These are phyloP conservation scores for Thelonectria discophora DNA, from an alignment of 2,329 filamentous ascomycete species.

Conservation along the genomic window DNA sequence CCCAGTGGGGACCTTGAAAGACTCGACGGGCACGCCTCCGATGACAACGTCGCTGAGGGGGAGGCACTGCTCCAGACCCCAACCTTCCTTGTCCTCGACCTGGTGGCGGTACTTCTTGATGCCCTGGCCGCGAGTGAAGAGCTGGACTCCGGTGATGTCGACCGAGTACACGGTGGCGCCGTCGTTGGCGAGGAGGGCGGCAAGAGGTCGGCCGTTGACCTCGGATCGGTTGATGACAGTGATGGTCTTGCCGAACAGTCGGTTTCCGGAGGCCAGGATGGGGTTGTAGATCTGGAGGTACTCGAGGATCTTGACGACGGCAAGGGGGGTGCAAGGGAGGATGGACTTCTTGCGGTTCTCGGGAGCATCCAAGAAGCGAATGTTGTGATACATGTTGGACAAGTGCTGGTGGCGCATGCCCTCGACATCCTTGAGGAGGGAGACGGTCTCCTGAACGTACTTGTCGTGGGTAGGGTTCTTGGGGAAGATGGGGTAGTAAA, in stretches of 20 bases:
- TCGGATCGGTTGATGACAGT: constrained; percentile 97
- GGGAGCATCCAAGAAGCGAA: constrained; percentile 87
- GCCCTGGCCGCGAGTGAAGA: constrained; percentile 90
- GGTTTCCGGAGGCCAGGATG: constrained; percentile 90
- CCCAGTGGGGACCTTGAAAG: constrained; percentile 87
- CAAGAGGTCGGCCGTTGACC: constrained; percentile 92
- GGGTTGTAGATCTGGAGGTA: constrained; percentile 96
- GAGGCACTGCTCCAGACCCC: constrained; percentile 81
- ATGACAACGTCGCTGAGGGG: constrained; percentile 94
- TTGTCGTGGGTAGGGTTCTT: constrained; percentile 84
- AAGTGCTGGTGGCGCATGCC: constrained; percentile 93
- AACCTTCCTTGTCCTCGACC: constrained; percentile 82
- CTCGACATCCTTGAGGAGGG: constrained; percentile 92
- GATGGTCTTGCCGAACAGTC: constrained; percentile 91
- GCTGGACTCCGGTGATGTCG: constrained; percentile 88
- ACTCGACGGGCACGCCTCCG: constrained; percentile 86
- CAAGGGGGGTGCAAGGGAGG: constrained; percentile 93
- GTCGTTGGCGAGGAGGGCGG: constrained; percentile 93
- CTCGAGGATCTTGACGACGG: constrained; percentile 96
- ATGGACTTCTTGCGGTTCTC: constrained; percentile 86
- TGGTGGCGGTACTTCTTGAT: constrained; percentile 87
- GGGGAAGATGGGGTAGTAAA: constrained; percentile 97
- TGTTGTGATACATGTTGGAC: constrained; percentile 99
- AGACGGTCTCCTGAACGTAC: constrained; percentile 94
- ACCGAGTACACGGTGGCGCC: constrained; percentile 95